A percentile compares a stretch with the other conserved stretches of the same genome.
Conservation (phyloP, 306 rosid genomes). For the Argentina anserina region DNA sequence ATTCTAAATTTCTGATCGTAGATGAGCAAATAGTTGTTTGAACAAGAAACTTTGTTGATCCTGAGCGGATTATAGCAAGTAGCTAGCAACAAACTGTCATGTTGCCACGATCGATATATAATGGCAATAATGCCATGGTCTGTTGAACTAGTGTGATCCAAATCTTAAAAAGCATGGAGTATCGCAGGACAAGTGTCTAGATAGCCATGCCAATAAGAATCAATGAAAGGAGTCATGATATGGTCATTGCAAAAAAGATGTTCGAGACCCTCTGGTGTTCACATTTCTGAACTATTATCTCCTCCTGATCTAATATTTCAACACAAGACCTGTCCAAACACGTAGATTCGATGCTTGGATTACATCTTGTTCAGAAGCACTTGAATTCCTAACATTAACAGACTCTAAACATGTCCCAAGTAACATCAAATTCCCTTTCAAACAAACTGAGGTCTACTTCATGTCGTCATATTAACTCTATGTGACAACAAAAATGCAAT, state of each 20-base stretch:
- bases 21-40: background rate
- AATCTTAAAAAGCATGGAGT: background rate
- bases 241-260: background rate
- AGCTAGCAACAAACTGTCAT: no score
- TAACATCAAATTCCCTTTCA: background rate
- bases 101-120: no score
- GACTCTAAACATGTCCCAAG: background rate
- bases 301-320: background rate
- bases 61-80: no score
- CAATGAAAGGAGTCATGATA: background rate
- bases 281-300: background rate
- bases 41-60: no score
- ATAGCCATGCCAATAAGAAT: background rate
- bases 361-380: background rate
- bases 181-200: background rate
- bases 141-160: no score
- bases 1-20: no score
- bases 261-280: background rate
- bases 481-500: background rate
- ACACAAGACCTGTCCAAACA: background rate
- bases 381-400: background rate
- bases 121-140: no score
- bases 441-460: background rate
- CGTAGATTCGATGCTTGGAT: background rate
- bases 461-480: conserved; percentile 16